A percentile compares a stretch with the other conserved stretches of the same genome.
These are phyloP conservation scores for Suhomyces kilbournensis DNA, from an alignment of 805 yeast genomes.

Conservation along the genomic window DNA sequence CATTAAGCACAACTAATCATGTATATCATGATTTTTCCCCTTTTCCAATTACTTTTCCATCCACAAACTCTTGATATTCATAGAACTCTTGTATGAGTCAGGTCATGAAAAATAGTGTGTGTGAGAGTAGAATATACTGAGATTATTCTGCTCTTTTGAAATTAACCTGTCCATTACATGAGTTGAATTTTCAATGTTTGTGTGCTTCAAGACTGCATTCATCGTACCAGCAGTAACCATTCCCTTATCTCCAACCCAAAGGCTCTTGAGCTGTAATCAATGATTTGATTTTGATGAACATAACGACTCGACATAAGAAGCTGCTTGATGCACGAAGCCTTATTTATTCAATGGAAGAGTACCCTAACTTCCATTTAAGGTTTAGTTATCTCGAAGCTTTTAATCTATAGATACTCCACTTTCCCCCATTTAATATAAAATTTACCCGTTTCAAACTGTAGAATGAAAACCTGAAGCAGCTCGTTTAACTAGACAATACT, in stretches of 20 bases:
- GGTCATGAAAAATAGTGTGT: slow-evolving; percentile 17
- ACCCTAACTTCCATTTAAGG: not conserved
- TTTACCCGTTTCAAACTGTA: not conserved
- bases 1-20: too few species aligned
- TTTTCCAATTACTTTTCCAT: too few species aligned
- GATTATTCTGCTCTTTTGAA: slow-evolving; percentile 5
- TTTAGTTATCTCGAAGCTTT: not conserved
- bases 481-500: too few species aligned
- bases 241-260: not conserved
- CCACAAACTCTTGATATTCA: not conserved
- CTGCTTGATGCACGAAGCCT: not conserved
- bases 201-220: not conserved
- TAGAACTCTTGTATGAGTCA: not conserved
- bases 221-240: not conserved
- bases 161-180: not conserved
- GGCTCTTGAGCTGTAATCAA: not conserved
- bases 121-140: slow-evolving; percentile 10
- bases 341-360: not conserved
- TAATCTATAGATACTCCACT: slow-evolving; percentile 4
- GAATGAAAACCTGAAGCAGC: too few species aligned
- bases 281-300: not conserved
- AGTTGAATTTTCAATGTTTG: not conserved
- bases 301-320: slow-evolving; percentile 4
- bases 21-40: not conserved
- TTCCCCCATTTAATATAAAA: slow-evolving; percentile 1